Evolutionary conservation across 805 yeast genomes (phyloP), one percentile per base, ranked within the genome.

Genomic region (Candida khao-thaluensis): DNA sequence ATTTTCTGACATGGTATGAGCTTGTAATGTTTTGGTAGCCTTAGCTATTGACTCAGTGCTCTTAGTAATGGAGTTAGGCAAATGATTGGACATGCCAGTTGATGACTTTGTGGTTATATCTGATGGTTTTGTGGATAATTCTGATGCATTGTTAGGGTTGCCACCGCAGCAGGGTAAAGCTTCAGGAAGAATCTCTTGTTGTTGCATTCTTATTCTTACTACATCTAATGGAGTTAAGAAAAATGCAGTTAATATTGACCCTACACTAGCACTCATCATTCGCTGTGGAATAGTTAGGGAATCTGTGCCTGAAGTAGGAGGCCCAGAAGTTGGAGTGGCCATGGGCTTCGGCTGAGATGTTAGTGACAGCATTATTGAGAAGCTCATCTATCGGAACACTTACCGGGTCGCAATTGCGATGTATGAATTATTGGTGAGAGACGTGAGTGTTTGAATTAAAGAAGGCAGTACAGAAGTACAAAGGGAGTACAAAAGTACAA

Each of bases 201-300:
- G 95, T 49, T 85, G 95, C 20, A 84, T 64, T 43, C 95, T 64
- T 20, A 85, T 79, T 44, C 91, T 65, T 0, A 85, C 83, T 27
- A 85, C 93, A 58, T 85, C 95, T 59, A 85, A 77, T 1, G 95
- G 95, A 1, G 93, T 85, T 23, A 85, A 79, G 28, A 82, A 80
- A 25, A 82, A 50, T 0, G 91, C 83, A 2, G 91, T 85, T 15
- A 85, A 50, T 5, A 85, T 52, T 0, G 91, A 82, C 0, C 95
- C 95, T 32, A 79, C 69, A 50, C 88, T 80, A 0, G 95, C 93
- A 50, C 90, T 81, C 23, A 81, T 58, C 90, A 85, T 83, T 35
- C 89, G 59, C 52, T 85, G 87, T 4, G 37, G 32, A 15, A 38
- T 32, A 16, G 26, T 31, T 14, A 38, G 27, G 9, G 32, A 17